phyloP scores from a whole-genome alignment of 768 basidiomycete species.

The Naganishia randhawae region DNA sequence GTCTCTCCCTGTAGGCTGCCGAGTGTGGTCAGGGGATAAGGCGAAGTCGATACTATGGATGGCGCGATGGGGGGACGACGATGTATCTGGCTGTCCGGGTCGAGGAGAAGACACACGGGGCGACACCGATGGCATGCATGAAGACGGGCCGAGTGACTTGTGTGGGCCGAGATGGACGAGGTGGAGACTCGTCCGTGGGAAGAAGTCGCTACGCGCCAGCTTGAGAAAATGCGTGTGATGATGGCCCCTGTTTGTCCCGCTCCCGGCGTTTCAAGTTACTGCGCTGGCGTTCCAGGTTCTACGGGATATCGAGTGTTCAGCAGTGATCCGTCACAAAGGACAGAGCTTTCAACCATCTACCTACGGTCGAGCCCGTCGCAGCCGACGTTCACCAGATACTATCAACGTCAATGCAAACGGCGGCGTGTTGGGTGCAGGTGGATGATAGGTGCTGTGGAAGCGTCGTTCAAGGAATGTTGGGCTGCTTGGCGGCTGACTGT shows the following conservation, averaged over 20 bases:
- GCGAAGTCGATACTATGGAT: slow-evolving; percentile 8
- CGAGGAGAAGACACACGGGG: not conserved
- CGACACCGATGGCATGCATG: slow-evolving; percentile 14
- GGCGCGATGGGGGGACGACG: not conserved
- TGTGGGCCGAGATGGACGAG: not conserved
- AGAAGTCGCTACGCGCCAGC: slow-evolving; percentile 14
- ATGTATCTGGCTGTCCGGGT: not conserved
- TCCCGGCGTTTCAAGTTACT: not conserved
- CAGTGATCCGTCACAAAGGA: not conserved
- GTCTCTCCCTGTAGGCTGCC: not conserved
- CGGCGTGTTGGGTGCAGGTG: not conserved
- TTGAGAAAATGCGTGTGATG: not conserved
- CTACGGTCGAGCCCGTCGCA: not conserved
- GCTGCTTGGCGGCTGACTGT: slow-evolving; percentile 1
- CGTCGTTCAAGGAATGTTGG: slow-evolving; percentile 8
- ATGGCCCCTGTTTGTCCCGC: slow-evolving; percentile 11
- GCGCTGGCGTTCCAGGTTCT: not conserved
- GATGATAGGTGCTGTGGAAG: not conserved
- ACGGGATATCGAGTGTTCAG: not conserved
- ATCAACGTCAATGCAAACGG: not conserved
- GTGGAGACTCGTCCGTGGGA: not conserved
- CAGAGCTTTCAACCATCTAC: not conserved
- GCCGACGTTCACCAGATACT: not conserved
- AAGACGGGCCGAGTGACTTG: not conserved
- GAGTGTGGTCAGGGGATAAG: not conserved